A percentile compares a stretch with the other conserved stretches of the same genome.
phyloP scores from a whole-genome alignment of 805 yeast species.

The Candida railenensis region DNA sequence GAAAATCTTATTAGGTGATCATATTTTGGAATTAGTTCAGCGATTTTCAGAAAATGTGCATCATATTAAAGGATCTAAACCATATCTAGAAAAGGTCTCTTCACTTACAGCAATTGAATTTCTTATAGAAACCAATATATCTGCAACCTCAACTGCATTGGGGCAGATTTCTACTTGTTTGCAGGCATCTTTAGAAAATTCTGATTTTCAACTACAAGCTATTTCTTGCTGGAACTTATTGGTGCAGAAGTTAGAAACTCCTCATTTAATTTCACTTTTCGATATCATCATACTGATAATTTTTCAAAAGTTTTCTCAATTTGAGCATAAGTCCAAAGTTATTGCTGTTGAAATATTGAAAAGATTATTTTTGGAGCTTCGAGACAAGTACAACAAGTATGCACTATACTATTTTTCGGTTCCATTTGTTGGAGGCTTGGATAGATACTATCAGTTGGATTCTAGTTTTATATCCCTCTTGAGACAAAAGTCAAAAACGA shows the following conservation, averaged over 20 bases:
- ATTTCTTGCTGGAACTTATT: conserved; percentile 68
- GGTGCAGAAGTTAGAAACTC: conserved; percentile 53
- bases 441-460: conserved; percentile 18
- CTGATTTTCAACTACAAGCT: conserved; percentile 58
- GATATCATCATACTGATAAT: conserved; percentile 75
- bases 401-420: conserved; percentile 55
- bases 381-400: conserved; percentile 37
- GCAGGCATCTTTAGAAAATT: conserved; percentile 70
- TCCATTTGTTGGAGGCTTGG: conserved; percentile 42
- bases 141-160: conserved; percentile 53
- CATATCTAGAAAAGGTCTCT: conserved; percentile 67
- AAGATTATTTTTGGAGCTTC: conserved; percentile 28
- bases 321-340: conserved; percentile 47
- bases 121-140: conserved; percentile 56
- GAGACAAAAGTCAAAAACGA: conserved; percentile 28
- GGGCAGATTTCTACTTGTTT: conserved; percentile 87
- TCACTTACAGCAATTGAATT: conserved; percentile 75
- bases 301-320: conserved; percentile 61
- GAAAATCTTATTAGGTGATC: conserved; percentile 43
- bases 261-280: conserved; percentile 61
- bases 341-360: conserved; percentile 54
- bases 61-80: conserved; percentile 67
- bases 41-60: conserved; percentile 77
- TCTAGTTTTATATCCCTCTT: conserved; percentile 26
- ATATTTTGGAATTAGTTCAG: conserved; percentile 74